Percentiles rank a stretch among this genome's conserved stretches.
These are phyloP conservation scores for Eutrema salsugineum DNA, from an alignment of 441 rosid genomes.

Conservation along the genomic window DNA sequence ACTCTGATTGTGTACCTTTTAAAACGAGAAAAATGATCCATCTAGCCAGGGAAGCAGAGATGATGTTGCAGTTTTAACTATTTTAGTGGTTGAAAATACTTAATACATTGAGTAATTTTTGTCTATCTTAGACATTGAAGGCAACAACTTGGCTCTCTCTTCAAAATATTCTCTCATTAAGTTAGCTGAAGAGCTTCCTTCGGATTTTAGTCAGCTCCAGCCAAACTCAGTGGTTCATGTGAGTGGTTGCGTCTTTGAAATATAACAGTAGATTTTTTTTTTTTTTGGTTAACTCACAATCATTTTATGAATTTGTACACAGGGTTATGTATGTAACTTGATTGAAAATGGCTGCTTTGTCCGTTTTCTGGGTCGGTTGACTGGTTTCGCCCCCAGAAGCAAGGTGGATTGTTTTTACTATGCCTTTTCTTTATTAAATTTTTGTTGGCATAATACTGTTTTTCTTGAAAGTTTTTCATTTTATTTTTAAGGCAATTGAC, in stretches of 20 bases:
- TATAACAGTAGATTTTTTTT: background rate
- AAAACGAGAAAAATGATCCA: background rate
- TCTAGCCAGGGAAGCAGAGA: background rate
- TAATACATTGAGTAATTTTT: background rate
- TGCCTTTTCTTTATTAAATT: slow-evolving; percentile 9
- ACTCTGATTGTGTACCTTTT: background rate
- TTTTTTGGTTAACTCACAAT: background rate
- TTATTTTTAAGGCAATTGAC: slow-evolving; percentile 62
- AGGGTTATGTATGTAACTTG: slow-evolving; percentile 94
- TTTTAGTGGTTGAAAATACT: slow-evolving; percentile 10
- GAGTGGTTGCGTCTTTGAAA: slow-evolving; percentile 31
- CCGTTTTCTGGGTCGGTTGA: slow-evolving; percentile 94
- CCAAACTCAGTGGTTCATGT: slow-evolving; percentile 72
- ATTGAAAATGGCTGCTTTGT: slow-evolving; percentile 96
- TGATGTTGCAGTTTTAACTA: background rate
- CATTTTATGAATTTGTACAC: slow-evolving; percentile 23
- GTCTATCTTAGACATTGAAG: slow-evolving; percentile 65
- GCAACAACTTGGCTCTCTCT: slow-evolving; percentile 70
- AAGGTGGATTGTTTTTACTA: slow-evolving; percentile 48
- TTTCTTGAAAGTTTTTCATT: background rate
- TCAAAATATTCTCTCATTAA: slow-evolving; percentile 82
- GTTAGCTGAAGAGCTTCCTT: slow-evolving; percentile 70
- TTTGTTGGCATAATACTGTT: slow-evolving; percentile 9
- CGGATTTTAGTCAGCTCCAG: slow-evolving; percentile 57
- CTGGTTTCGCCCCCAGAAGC: slow-evolving; percentile 92